Percentiles rank a stretch among this genome's conserved stretches.
Evolutionary conservation across 2,329 filamentous ascomycete genomes (phyloP).

Genomic region (Sclerotinia spermophila): DNA sequence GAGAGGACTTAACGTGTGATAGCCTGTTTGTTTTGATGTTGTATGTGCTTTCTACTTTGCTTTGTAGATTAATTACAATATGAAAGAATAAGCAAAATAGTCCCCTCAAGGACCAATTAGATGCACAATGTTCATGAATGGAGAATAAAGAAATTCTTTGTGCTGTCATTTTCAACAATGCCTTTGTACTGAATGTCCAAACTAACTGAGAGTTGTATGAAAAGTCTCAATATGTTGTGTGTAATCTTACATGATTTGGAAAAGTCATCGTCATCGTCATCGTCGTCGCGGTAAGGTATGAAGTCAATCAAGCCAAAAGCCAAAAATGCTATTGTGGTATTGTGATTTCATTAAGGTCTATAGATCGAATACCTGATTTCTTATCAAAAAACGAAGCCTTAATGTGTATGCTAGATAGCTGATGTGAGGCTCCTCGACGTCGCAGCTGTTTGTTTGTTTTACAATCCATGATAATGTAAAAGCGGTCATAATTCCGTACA

Average conservation of each 20-base stretch:
- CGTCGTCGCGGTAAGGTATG: neutral
- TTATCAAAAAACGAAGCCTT: neutral
- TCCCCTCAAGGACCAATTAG: neutral
- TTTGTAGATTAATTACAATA: neutral
- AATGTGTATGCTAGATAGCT: accelerated
- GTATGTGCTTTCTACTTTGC: neutral
- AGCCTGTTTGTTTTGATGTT: neutral
- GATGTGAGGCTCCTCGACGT: neutral
- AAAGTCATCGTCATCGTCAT: neutral
- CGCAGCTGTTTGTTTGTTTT: neutral
- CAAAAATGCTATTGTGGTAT: neutral
- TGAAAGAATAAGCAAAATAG: too few relatives aligned
- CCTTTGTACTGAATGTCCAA: neutral
- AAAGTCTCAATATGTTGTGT: too few relatives aligned
- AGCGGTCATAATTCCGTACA: neutral
- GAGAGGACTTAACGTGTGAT: neutral
- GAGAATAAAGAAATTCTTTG: neutral
- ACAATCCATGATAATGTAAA: too few relatives aligned
- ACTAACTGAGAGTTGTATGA: neutral
- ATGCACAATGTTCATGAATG: neutral
- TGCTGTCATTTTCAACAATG: neutral
- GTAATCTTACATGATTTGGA: too few relatives aligned
- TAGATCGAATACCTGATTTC: neutral
- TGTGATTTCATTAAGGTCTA: neutral
- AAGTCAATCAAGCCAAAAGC: neutral